A percentile compares a stretch with the other conserved stretches of the same genome.
Evolutionary conservation across 306 rosid genomes (phyloP).

Genomic region (barrel medic (Medicago truncatula)): MtrunA17r5.0-ANR NC_053048.1:55151001-55151500

Average conservation of each 20-base stretch:
- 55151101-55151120: constrained; percentile 23
- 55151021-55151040: background rate
- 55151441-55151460: background rate
- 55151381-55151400: background rate
- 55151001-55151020: no score
- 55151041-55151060: background rate
- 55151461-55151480: background rate
- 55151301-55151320: background rate
- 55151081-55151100: constrained; percentile 18
- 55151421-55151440: background rate
- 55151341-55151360: background rate
- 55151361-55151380: background rate
- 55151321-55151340: background rate
- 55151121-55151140: constrained; percentile 12
- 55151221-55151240: no score
- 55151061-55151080: constrained; percentile 28
- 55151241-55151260: background rate
- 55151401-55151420: background rate
- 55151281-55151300: constrained; percentile 7
- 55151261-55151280: background rate
- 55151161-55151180: constrained; percentile 18
- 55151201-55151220: background rate
- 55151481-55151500: background rate
- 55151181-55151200: constrained; percentile 12
- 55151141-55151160: constrained; percentile 1